Conservation (phyloP, 2,329 filamentous ascomycete genomes). For the Neofusicoccum sp. region DNA sequence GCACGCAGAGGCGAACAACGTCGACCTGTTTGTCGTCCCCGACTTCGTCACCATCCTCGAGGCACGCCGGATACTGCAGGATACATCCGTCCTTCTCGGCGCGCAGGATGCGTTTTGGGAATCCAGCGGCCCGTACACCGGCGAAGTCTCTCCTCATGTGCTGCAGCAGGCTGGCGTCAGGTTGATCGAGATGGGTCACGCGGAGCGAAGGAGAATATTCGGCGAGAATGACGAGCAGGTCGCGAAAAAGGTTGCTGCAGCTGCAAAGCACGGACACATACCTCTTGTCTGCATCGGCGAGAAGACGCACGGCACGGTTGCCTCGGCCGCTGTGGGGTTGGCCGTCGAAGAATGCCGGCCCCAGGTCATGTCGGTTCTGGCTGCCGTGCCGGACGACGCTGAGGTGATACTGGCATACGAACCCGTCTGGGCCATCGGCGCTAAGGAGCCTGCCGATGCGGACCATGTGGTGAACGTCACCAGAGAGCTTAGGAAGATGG, state of each 20-base stretch:
- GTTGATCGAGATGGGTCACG: constrained; percentile 78
- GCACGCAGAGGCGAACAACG: constrained; percentile 54
- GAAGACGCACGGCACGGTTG: constrained; percentile 49
- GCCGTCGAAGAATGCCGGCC: constrained; percentile 65
- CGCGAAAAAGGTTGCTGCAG: constrained; percentile 67
- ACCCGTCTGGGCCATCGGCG: constrained; percentile 86
- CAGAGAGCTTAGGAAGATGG: constrained; percentile 59
- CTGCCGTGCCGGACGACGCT: constrained; percentile 58
- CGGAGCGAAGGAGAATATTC: constrained; percentile 71
- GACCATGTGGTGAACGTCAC: constrained; percentile 73
- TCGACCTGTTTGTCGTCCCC: constrained; percentile 75
- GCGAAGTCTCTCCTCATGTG: constrained; percentile 69
- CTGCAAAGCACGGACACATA: constrained; percentile 66
- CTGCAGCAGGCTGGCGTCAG: constrained; percentile 66
- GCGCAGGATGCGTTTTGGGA: constrained; percentile 75
- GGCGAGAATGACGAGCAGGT: constrained; percentile 70
- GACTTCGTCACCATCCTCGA: constrained; percentile 69
- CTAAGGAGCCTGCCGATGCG: constrained; percentile 66
- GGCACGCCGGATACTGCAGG: constrained; percentile 49
- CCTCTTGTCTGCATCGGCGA: constrained; percentile 83
- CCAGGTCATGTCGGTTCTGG: constrained; percentile 65
- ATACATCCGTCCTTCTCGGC: constrained; percentile 61
- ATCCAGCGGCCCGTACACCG: constrained; percentile 71
- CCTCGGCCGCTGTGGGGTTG: constrained; percentile 50
- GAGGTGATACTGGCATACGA: constrained; percentile 81